A percentile compares a stretch with the other conserved stretches of the same genome.
Evolutionary conservation across 306 rosid species (phyloP).

Genomic region (Dryas alaskensis): DNA sequence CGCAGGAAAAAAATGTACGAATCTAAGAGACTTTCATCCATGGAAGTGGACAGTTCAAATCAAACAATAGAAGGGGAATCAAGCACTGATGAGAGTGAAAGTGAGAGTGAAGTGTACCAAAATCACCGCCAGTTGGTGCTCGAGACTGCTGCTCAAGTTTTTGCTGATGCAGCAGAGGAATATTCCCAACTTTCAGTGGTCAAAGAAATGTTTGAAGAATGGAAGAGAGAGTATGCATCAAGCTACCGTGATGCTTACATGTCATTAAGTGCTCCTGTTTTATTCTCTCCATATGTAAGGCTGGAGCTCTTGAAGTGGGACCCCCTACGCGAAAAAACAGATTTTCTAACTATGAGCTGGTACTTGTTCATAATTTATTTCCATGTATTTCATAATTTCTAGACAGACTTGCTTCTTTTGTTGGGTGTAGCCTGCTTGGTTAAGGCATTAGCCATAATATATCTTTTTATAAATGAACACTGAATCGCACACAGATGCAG

Average conservation of each 20-base stretch:
- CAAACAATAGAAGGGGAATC: conserved; percentile 84
- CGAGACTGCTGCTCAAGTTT: conserved; percentile 78
- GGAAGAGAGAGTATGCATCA: conserved; percentile 68
- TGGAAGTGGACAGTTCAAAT: conserved; percentile 58
- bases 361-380: conserved; percentile 32
- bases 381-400: conserved; percentile 15
- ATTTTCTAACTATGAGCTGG: conserved; percentile 87
- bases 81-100: conserved; percentile 97
- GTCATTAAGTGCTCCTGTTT: conserved; percentile 75
- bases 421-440: conserved; percentile 5
- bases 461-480: not conserved
- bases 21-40: conserved; percentile 44
- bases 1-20: conserved; percentile 45
- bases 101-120: conserved; percentile 65
- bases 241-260: conserved; percentile 85
- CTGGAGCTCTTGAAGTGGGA: conserved; percentile 97
- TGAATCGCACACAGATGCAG: conserved; percentile 6
- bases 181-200: conserved; percentile 72
- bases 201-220: conserved; percentile 81
- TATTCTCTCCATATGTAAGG: conserved; percentile 92
- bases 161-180: conserved; percentile 89
- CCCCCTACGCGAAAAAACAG: conserved; percentile 77
- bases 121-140: conserved; percentile 61
- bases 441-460: not conserved
- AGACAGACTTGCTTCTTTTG: not conserved